Evolutionary conservation across 148 eudicot species (phyloP).

Genomic region (Rhododendron henanense): DNA sequence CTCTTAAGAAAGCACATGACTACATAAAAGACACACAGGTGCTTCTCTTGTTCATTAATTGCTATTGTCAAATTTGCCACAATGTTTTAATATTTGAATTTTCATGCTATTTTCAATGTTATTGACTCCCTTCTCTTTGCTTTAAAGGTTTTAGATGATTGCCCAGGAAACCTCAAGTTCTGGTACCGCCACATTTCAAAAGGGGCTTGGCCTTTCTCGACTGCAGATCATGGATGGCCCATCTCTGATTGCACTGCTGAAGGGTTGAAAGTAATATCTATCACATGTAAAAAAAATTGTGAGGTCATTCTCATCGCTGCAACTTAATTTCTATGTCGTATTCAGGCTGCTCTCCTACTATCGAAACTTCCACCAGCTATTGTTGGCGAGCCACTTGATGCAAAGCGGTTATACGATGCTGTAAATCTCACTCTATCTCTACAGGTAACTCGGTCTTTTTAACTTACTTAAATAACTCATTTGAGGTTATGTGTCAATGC

Average conservation of each 20-base stretch:
- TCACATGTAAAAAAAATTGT: neutral
- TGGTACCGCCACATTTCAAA: constrained; percentile 98
- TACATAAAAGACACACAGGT: constrained; percentile 85
- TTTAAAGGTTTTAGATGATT: constrained; percentile 73
- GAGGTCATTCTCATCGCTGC: neutral
- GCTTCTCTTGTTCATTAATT: constrained; percentile 4
- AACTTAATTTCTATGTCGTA: constrained; percentile 16
- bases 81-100: neutral
- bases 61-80: neutral
- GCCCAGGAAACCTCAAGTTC: constrained; percentile 68
- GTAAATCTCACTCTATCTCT: constrained; percentile 82
- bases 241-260: constrained; percentile 96
- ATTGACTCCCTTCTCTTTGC: constrained; percentile 16
- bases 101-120: neutral
- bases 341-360: constrained; percentile 68
- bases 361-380: constrained; percentile 66
- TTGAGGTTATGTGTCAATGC: neutral
- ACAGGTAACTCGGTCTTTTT: constrained; percentile 49
- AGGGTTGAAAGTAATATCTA: constrained; percentile 75
- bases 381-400: constrained; percentile 80
- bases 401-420: constrained; percentile 58
- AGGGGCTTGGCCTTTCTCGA: constrained; percentile 99
- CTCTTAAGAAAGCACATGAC: constrained; percentile 67
- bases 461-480: constrained; percentile 3
- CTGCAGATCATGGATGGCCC: constrained; percentile 98